Evolutionary conservation across 768 basidiomycete genomes (phyloP).

Genomic region (Trametes sanguinea): DNA sequence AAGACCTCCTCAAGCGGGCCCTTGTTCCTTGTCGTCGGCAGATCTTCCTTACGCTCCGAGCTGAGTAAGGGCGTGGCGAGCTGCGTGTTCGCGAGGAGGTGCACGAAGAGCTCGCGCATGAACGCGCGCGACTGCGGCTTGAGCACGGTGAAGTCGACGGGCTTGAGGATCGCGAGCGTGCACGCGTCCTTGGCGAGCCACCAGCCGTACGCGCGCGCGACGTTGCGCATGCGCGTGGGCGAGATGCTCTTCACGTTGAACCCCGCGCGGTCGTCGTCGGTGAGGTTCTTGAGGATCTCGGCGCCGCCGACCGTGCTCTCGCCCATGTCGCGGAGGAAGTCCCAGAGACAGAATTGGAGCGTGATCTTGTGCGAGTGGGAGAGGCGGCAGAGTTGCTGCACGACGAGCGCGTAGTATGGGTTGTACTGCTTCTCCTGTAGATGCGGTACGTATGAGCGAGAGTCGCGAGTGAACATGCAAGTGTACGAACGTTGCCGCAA

Average conservation of each 20-base stretch:
- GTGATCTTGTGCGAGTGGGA: slow-evolving; percentile 91
- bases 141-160: slow-evolving; percentile 81
- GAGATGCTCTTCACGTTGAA: slow-evolving; percentile 57
- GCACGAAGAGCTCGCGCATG: slow-evolving; percentile 66
- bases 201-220: slow-evolving; percentile 89
- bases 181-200: slow-evolving; percentile 86
- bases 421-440: slow-evolving; percentile 90
- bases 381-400: slow-evolving; percentile 73
- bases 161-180: slow-evolving; percentile 82
- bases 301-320: slow-evolving; percentile 80
- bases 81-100: slow-evolving; percentile 77
- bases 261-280: slow-evolving; percentile 45
- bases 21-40: slow-evolving; percentile 52
- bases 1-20: slow-evolving; percentile 75
- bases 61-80: slow-evolving; percentile 63
- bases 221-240: slow-evolving; percentile 59
- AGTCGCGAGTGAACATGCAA: neutral
- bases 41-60: slow-evolving; percentile 34
- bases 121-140: slow-evolving; percentile 66
- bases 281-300: slow-evolving; percentile 65
- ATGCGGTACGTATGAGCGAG: slow-evolving; percentile 1
- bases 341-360: slow-evolving; percentile 94
- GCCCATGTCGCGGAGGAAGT: slow-evolving; percentile 90
- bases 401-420: slow-evolving; percentile 91
- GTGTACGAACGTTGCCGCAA: slow-evolving; percentile 76